Percentiles rank a stretch among this genome's conserved stretches.
phyloP scores from a whole-genome alignment of 257 asterid species.

The Schizonepeta tenuifolia region DNA sequence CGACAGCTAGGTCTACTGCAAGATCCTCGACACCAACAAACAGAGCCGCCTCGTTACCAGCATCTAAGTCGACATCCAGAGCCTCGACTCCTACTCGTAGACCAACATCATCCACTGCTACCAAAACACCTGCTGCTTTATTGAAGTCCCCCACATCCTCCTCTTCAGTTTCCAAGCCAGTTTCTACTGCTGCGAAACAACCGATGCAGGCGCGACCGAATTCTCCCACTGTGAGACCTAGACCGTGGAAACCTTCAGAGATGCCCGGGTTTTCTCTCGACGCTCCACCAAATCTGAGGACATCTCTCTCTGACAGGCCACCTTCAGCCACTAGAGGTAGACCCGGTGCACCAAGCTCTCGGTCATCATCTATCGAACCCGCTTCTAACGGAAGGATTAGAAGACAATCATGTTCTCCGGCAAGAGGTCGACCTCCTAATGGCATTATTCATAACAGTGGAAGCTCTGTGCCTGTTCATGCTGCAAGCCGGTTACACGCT shows the following conservation, averaged over 20 bases:
- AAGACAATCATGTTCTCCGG: slow-evolving; percentile 94
- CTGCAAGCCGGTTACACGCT: slow-evolving; percentile 71
- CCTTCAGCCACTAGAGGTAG: slow-evolving; percentile 93
- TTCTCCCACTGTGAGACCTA: slow-evolving; percentile 85
- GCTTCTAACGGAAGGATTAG: slow-evolving; percentile 81
- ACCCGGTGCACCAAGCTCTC: slow-evolving; percentile 84
- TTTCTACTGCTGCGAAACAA: slow-evolving; percentile 49
- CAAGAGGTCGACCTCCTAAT: slow-evolving; percentile 97
- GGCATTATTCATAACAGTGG: slow-evolving; percentile 78
- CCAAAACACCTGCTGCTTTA: slow-evolving; percentile 45
- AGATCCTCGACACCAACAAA: slow-evolving; percentile 87
- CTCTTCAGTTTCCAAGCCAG: slow-evolving; percentile 53
- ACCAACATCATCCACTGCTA: slow-evolving; percentile 49
- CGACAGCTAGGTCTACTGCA: slow-evolving; percentile 68
- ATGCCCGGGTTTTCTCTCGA: slow-evolving; percentile 97
- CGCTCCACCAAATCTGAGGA: slow-evolving; percentile 90
- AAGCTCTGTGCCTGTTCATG: slow-evolving; percentile 84
- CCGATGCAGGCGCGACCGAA: slow-evolving; percentile 61
- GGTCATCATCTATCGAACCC: slow-evolving; percentile 91
- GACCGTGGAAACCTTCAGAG: slow-evolving; percentile 94
- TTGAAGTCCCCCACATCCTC: slow-evolving; percentile 54
- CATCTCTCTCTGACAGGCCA: slow-evolving; percentile 86
- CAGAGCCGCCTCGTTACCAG: slow-evolving; percentile 61
- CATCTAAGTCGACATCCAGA: slow-evolving; percentile 73
- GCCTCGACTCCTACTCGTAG: slow-evolving; percentile 88